These are phyloP conservation scores for Wickerhamiella bombiphila DNA, from an alignment of 805 yeast species.

Conservation along the genomic window DNA sequence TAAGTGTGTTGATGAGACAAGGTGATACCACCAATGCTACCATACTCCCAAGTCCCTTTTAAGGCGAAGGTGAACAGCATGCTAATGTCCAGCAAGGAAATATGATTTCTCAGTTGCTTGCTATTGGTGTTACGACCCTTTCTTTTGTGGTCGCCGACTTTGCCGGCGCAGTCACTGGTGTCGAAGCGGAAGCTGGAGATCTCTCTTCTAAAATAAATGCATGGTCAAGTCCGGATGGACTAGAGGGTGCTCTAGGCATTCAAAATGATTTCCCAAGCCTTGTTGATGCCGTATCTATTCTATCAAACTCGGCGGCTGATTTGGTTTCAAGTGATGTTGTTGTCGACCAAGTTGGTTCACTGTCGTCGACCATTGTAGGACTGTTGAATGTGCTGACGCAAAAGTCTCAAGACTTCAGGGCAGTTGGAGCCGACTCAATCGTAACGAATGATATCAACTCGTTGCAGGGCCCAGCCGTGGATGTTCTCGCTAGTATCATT, in stretches of 20 bases:
- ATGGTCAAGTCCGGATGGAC: slow-evolving; percentile 11
- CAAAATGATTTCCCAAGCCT: slow-evolving; percentile 9
- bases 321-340: slow-evolving; percentile 6
- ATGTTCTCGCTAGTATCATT: slow-evolving; percentile 11
- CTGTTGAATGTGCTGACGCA: slow-evolving; percentile 13
- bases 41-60: background rate
- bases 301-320: slow-evolving; percentile 3
- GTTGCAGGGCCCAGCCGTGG: slow-evolving; percentile 12
- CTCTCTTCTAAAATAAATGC: slow-evolving; percentile 6
- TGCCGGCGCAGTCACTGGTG: slow-evolving; percentile 2
- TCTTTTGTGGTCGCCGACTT: slow-evolving; percentile 7
- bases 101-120: slow-evolving; percentile 1
- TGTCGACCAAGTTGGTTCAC: slow-evolving; percentile 5
- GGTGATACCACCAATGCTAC: too few species aligned
- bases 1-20: too few species aligned
- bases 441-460: slow-evolving; percentile 16
- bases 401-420: slow-evolving; percentile 16
- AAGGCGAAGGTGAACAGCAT: background rate
- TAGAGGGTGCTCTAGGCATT: slow-evolving; percentile 12
- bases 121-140: slow-evolving; percentile 1
- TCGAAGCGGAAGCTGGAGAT: slow-evolving; percentile 1
- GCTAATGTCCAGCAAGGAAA: background rate
- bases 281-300: slow-evolving; percentile 3
- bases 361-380: slow-evolving; percentile 7
- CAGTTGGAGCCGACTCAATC: slow-evolving; percentile 17